A percentile compares a stretch with the other conserved stretches of the same genome.
Conservation (phyloP, 228 moss, liverwort and hornwort genomes). For the Sphagnum magellanicum region DNA sequence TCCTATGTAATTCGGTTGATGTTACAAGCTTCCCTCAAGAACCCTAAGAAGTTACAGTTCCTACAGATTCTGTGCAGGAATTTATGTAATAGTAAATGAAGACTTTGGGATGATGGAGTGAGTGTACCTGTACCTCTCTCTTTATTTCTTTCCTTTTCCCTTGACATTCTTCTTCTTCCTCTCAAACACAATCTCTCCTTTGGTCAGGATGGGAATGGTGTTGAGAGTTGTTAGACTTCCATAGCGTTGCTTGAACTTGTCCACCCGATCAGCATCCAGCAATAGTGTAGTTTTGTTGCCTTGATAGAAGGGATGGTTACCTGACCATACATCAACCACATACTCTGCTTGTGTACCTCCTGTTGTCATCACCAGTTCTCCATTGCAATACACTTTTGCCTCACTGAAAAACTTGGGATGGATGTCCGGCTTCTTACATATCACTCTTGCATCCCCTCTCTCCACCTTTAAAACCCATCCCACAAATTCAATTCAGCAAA, state of each 20-base stretch:
- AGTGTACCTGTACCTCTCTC: background rate
- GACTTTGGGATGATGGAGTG: too few species aligned
- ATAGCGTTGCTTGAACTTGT: slow-evolving; percentile 81
- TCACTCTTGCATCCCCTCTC: slow-evolving; percentile 40
- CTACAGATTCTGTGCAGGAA: too few species aligned
- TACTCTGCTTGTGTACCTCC: slow-evolving; percentile 87
- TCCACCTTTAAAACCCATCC: slow-evolving; percentile 27
- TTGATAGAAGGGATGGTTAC: slow-evolving; percentile 88
- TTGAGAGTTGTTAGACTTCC: slow-evolving; percentile 48
- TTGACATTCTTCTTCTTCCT: slow-evolving; percentile 61
- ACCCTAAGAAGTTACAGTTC: too few species aligned
- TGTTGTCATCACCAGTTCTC: slow-evolving; percentile 80
- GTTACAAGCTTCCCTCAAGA: too few species aligned
- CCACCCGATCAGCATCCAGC: slow-evolving; percentile 81
- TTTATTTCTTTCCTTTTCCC: slow-evolving; percentile 75
- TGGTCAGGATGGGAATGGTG: slow-evolving; percentile 53
- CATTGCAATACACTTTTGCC: slow-evolving; percentile 81
- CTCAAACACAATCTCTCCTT: slow-evolving; percentile 72
- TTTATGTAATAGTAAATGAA: too few species aligned
- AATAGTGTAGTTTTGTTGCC: slow-evolving; percentile 78
- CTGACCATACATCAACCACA: slow-evolving; percentile 91
- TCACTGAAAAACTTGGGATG: slow-evolving; percentile 66
- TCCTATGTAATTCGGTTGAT: too few species aligned
- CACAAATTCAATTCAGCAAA: too few species aligned
- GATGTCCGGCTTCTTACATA: slow-evolving; percentile 69